Base-by-base conservation (phyloP, 371 early-diverging fungal species). In the Circinella umbellata region DNA sequence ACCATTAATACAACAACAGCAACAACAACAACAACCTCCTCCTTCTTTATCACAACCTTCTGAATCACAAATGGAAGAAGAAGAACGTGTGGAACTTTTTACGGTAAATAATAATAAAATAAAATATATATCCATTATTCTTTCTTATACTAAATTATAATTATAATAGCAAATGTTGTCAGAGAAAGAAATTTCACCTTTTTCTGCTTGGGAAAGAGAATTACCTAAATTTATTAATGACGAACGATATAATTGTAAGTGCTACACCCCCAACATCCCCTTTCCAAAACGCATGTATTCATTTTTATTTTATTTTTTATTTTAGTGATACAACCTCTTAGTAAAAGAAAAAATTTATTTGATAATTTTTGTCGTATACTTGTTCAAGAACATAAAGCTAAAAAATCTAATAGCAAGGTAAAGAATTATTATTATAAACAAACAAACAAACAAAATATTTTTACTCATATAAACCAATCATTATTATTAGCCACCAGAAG, bases 181-280 rank as follows among this genome's bases (percentile, higher is more conserved):
- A 34, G 94, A 94, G 62, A 83, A 81, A 27, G 83, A 90, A 20
- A 88, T 92, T 37, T 86, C 86, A 6, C 94, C 93, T 17, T 94
- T 90, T 70, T 84, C 90, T 20, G 89, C 91, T 1, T 93, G 91
- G 89, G 89, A 90, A 39, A 84, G 74, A 71, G 93, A 92, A 61
- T 74, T 88, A 7, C 85, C 88, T 3, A 83, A 86, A 68, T 69
- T 92, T 38, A 81, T 85, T 64, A 62, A 76, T 37, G 93, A 92
- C 73, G 63, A 69, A 17, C 76, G 92, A 59, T 92, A 84, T 71
- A 64, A 75, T 63, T 60, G 88, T 86, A 77, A 68, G 80, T n/a
- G n/a, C n/a, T n/a, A n/a, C n/a, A n/a, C n/a, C n/a, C n/a, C n/a
- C n/a, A n/a, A n/a, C n/a, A n/a, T n/a, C 37, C 61, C 38, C 34